Evolutionary conservation across 208 protist genomes (phyloP), one percentile per base, ranked within the genome.

Genomic region (Novymonas esmeraldas): DNA sequence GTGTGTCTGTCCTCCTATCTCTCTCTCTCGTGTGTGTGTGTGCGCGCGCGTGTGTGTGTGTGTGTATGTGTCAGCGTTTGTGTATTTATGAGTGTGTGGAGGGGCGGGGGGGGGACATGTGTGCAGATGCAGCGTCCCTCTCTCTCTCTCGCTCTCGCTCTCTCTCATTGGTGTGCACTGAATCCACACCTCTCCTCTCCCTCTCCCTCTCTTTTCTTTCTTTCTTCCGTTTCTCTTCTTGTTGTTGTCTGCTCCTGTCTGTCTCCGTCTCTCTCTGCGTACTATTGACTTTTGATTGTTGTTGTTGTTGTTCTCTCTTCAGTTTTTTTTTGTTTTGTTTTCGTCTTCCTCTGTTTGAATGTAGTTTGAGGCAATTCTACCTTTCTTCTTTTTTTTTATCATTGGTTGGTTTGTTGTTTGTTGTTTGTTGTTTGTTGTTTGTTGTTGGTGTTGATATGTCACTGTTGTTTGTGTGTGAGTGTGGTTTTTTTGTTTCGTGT

Each of bases 201-300:
- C 16, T 38, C 16, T 54, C n/a, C 10, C 18, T 31, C 0, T 36
- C 6, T 31, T 69, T 56, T 59, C 22, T 62, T 20, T 63, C 48
- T 78, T 67, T 41, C 26, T 59, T 59, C 22, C 57, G 14, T 63
- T 55, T 78, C 65, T 41, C 26, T 59, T 31, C 63, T 56, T 59
- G 18, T 62, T 20, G 56, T 55, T 78, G 62, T 41, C 26, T 59
- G 29, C 54, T 20, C 2, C 33, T 42, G 11, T 59, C 18, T 11
- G 22, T 52, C 24, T n/a, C 11, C 4, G 48, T 3, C n/a, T 41
- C 3, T 48, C 20, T 29, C 24, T 61, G n/a, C 45, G 16, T 26
- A 6, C 29, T 28, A 22, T 22, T 54, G 26, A 22, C 36, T 45
- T 63, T 9, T 67, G 50, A 18, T 57, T 39, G 31, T 22, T 45